phyloP scores from a whole-genome alignment of 2,329 filamentous ascomycete genomes.

The Lizonia empirigonia region DNA sequence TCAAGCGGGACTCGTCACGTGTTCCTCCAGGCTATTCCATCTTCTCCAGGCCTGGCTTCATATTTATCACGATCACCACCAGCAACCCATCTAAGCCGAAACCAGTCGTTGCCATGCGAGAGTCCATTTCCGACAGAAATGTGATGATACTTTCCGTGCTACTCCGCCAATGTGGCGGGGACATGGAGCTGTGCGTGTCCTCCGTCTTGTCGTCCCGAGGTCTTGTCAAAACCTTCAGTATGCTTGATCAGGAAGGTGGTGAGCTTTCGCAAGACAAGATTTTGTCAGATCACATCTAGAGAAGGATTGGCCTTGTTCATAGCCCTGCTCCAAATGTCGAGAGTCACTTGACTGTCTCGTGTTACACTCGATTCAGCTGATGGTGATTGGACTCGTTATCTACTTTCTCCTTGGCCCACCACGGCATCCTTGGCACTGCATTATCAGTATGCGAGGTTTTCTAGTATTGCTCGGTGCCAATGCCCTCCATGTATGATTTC shows the following conservation, averaged over 20 bases:
- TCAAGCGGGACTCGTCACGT: neutral
- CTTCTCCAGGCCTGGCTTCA: too few relatives aligned
- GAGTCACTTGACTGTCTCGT: neutral
- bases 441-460: neutral
- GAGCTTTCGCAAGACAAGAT: constrained; percentile 5
- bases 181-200: neutral
- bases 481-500: neutral
- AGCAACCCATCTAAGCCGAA: neutral
- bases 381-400: constrained; percentile 6
- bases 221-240: constrained; percentile 8
- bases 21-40: too few relatives aligned
- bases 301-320: neutral
- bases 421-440: constrained; percentile 13
- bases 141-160: neutral
- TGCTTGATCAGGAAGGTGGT: constrained; percentile 27
- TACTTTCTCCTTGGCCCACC: constrained; percentile 6
- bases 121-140: neutral
- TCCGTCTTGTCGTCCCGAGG: constrained; percentile 19
- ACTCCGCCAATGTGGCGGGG: constrained; percentile 2
- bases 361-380: neutral
- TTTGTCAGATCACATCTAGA: neutral
- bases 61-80: neutral
- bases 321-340: constrained; percentile 1
- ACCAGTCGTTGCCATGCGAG: neutral
- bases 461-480: constrained; percentile 29